Evolutionary conservation across 2,329 filamentous ascomycete genomes (phyloP), one percentile per base, ranked within the genome.

Genomic region (Tolypocladium guangdongense): DNA sequence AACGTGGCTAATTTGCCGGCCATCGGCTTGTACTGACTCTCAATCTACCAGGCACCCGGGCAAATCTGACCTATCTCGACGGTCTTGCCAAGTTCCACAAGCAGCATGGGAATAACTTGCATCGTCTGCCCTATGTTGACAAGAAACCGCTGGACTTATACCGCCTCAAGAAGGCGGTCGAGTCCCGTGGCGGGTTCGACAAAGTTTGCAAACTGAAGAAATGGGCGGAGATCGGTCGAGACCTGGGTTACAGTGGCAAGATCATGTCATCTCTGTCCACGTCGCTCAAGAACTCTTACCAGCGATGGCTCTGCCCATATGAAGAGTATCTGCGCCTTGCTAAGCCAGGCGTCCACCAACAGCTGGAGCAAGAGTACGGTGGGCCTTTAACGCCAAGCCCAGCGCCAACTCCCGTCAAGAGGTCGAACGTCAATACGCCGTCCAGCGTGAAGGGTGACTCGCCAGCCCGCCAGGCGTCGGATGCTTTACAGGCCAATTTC

Each of bases 191-290:
- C 48, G 93, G 93, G 3, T 99, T 99, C 62, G 91, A 96, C 53
- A 88, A 88, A 65, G 93, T 99, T 46, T 99, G 93, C 78, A 96
- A 96, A 71, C 80, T 86, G 53, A 99, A 99, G 73, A 97, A 97
- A 74, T 99, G 93, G 93, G 93, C 93, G 18, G 93, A 99, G 69
- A 97, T 99, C 62, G 93, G 93, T 36, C 84, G 93, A 64, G 93
- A 97, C 67, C 74, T 99, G 49, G 93, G 93, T 52, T 99, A 99
- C 71, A 97, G 92, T 66, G 93, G 93, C 66, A 99, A 99, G 75
- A 99, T 99, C 58, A 99, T 99, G 93, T 97, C 92, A 2, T 97
- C 93, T 10, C 75, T 99, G 48, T 99, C 93, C 7, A 99, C 93
- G 0, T 97, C 93, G 6, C 79, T 99, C 43, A 99, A 97, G 69